Percentiles rank a stretch among this genome's conserved stretches.
phyloP scores from a whole-genome alignment of 192 early-diverging fungal species.

The Entrophospora sp. region DNA sequence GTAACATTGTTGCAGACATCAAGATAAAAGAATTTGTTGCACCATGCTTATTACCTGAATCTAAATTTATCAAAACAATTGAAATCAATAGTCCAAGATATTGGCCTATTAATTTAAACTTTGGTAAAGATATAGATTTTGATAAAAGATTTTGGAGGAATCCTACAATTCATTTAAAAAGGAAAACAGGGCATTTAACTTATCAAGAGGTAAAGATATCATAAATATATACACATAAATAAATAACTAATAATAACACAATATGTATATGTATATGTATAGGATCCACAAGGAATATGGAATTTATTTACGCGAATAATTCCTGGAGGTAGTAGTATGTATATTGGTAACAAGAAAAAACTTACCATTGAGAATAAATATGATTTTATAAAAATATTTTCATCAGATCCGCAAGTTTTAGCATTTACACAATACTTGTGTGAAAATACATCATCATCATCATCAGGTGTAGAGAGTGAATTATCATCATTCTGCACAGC shows the following conservation, averaged over 20 bases:
- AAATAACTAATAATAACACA: too few relatives aligned
- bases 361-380: too few relatives aligned
- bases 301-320: conserved; percentile 11
- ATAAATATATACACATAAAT: too few relatives aligned
- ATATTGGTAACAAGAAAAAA: too few relatives aligned
- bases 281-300: conserved; percentile 20
- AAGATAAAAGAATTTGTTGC: conserved; percentile 34
- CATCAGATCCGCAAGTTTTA: conserved; percentile 29
- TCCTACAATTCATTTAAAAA: conserved; percentile 34
- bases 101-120: conserved; percentile 37
- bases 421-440: conserved; percentile 33
- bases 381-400: conserved; percentile 20
- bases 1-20: background rate
- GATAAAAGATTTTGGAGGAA: conserved; percentile 26
- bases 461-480: conserved; percentile 24
- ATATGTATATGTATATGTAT: too few relatives aligned
- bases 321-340: background rate
- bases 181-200: conserved; percentile 38
- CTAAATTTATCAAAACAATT: conserved; percentile 40
- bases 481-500: conserved; percentile 33
- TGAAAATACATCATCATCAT: conserved; percentile 4
- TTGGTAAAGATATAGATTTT: conserved; percentile 25
- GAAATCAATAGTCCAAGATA: conserved; percentile 48
- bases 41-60: conserved; percentile 52
- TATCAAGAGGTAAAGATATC: conserved; percentile 27